These are phyloP conservation scores for Huntiella abstrusa DNA, from an alignment of 2,329 filamentous ascomycete species.

Conservation along the genomic window DNA sequence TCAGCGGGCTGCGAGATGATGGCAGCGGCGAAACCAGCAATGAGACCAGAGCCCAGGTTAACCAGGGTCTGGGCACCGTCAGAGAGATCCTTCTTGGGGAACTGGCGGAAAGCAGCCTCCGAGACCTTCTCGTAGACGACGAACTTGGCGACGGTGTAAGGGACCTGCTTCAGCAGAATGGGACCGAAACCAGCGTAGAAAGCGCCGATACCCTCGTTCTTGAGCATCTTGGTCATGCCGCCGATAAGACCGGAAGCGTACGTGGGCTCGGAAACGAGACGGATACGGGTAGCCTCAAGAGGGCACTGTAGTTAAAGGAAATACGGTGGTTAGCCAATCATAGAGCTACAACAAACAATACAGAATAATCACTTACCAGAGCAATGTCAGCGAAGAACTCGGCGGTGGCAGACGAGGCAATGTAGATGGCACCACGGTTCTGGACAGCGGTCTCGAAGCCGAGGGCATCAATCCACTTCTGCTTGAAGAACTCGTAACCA, in stretches of 20 bases:
- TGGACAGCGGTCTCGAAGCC: constrained; percentile 60
- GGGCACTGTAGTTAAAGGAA: constrained; percentile 35
- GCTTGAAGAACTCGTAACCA: constrained; percentile 93
- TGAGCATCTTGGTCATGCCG: constrained; percentile 69
- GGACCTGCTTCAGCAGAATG: constrained; percentile 71
- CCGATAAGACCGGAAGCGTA: constrained; percentile 64
- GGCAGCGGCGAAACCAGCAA: constrained; percentile 54
- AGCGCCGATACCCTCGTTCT: constrained; percentile 63
- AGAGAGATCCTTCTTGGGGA: constrained; percentile 55
- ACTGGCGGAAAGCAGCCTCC: constrained; percentile 47
- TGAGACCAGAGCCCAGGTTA: constrained; percentile 46
- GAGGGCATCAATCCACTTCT: constrained; percentile 64
- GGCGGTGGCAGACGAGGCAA: constrained; percentile 45
- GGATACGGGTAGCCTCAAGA: constrained; percentile 83
- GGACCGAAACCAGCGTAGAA: constrained; percentile 88
- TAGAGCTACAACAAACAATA: not conserved
- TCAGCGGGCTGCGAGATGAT: constrained; percentile 78
- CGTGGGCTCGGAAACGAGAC: constrained; percentile 73
- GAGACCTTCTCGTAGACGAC: constrained; percentile 81
- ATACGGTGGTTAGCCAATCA: not conserved
- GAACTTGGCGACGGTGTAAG: constrained; percentile 92
- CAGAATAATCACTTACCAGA: constrained; percentile 23
- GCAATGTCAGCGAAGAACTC: constrained; percentile 62
- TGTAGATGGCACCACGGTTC: constrained; percentile 68
- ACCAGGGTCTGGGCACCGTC: constrained; percentile 53